Conservation (phyloP, 2,329 filamentous ascomycete genomes). For the Diaporthe velutina region DNA sequence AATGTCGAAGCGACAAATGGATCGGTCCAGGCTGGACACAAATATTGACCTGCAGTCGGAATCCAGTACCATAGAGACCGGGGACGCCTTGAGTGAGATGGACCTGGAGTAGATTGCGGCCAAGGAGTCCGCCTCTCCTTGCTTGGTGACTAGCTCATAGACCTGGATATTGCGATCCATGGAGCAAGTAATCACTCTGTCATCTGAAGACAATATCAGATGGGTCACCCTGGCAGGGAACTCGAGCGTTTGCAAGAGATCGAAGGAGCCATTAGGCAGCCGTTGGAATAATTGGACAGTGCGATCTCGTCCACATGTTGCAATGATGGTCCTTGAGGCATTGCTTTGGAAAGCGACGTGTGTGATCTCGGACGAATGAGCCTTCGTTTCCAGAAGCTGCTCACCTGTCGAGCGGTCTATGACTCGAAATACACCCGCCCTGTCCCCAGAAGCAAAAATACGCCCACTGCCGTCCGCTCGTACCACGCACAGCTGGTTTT, state of each 20-base stretch:
- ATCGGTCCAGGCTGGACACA: conserved; percentile 72
- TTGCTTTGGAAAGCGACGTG: conserved; percentile 81
- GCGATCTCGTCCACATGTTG: conserved; percentile 87
- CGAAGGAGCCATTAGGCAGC: conserved; percentile 69
- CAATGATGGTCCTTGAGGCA: conserved; percentile 75
- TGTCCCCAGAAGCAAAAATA: conserved; percentile 86
- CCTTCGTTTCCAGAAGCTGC: conserved; percentile 80
- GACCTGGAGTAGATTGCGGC: conserved; percentile 84
- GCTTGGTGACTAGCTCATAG: conserved; percentile 80
- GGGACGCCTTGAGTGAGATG: conserved; percentile 87
- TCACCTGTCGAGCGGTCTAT: conserved; percentile 73
- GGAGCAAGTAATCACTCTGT: conserved; percentile 87
- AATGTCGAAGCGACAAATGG: conserved; percentile 72
- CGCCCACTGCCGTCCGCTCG: conserved; percentile 71
- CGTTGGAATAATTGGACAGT: conserved; percentile 91
- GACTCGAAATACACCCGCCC: conserved; percentile 83
- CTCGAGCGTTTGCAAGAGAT: conserved; percentile 92
- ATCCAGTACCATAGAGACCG: conserved; percentile 83
- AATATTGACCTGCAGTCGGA: conserved; percentile 71
- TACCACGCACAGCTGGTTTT: conserved; percentile 72
- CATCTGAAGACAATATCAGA: conserved; percentile 78
- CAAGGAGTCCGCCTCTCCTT: conserved; percentile 72
- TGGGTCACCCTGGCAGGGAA: conserved; percentile 89
- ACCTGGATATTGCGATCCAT: conserved; percentile 89
- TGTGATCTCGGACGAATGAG: conserved; percentile 87